phyloP scores from a whole-genome alignment of 1,139 yeast species.

The Pichia sp. region DNA sequence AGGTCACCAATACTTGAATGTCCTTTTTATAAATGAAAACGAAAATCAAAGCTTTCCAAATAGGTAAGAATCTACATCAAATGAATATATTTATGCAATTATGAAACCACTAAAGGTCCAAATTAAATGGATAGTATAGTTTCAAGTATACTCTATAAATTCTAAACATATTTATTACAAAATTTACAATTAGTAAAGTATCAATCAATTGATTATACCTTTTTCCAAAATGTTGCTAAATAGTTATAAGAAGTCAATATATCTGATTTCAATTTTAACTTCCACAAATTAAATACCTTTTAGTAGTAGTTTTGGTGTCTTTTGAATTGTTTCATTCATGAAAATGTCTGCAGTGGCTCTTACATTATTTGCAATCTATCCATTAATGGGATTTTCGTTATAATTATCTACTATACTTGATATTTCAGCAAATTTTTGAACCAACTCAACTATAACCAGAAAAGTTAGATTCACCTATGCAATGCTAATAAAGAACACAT shows the following conservation, averaged over 20 bases:
- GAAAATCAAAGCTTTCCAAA: constrained; percentile 26
- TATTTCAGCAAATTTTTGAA: constrained; percentile 41
- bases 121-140: constrained; percentile 36
- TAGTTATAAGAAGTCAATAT: constrained; percentile 34
- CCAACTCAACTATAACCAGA: constrained; percentile 40
- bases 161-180: constrained; percentile 18
- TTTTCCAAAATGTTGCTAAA: constrained; percentile 42
- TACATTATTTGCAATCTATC: constrained; percentile 36
- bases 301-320: constrained; percentile 44
- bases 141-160: constrained; percentile 31
- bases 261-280: constrained; percentile 35
- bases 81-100: constrained; percentile 30
- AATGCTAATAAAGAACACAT: constrained; percentile 43
- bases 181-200: constrained; percentile 26
- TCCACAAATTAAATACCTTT: constrained; percentile 38
- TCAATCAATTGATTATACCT: constrained; percentile 44
- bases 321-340: constrained; percentile 40
- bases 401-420: constrained; percentile 38
- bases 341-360: constrained; percentile 47
- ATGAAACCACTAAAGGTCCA: constrained; percentile 52
- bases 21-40: too few relatives aligned
- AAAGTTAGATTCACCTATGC: constrained; percentile 46
- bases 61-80: constrained; percentile 25
- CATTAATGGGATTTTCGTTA: constrained; percentile 42
- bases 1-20: too few relatives aligned